Evolutionary conservation across 331 rosid genomes (phyloP).

Genomic region (Ulmus americana): DNA sequence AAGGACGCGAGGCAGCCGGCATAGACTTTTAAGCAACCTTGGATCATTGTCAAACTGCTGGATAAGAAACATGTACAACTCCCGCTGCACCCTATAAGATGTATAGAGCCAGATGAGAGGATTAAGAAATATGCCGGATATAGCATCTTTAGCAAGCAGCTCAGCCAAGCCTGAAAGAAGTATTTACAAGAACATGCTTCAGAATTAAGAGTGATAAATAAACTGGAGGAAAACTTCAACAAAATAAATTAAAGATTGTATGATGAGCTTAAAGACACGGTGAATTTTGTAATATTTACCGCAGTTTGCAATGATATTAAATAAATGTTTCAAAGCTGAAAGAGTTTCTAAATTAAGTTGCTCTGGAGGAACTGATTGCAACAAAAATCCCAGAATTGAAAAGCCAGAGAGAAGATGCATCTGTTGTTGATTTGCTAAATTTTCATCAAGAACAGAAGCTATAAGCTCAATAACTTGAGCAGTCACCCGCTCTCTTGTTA

Average conservation of each 20-base stretch:
- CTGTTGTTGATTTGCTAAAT: slow-evolving; percentile 87
- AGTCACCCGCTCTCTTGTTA: slow-evolving; percentile 46
- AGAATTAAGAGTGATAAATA: slow-evolving; percentile 1
- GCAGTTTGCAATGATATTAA: slow-evolving; percentile 63
- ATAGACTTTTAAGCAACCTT: slow-evolving; percentile 66
- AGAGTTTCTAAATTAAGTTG: slow-evolving; percentile 82
- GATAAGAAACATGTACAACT: slow-evolving; percentile 87
- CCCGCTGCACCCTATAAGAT: slow-evolving; percentile 78
- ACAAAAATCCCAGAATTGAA: slow-evolving; percentile 84
- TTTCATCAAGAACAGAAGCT: slow-evolving; percentile 87
- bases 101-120: slow-evolving; percentile 82
- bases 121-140: slow-evolving; percentile 78
- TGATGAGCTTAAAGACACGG: slow-evolving; percentile 23
- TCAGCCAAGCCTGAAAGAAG: slow-evolving; percentile 59
- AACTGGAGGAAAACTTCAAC: slow-evolving; percentile 6
- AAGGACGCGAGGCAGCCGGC: slow-evolving; percentile 80
- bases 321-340: slow-evolving; percentile 72
- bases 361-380: slow-evolving; percentile 79
- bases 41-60: slow-evolving; percentile 93
- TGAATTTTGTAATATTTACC: slow-evolving; percentile 36
- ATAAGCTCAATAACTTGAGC: slow-evolving; percentile 85
- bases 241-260: not conserved
- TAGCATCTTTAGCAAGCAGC: slow-evolving; percentile 74
- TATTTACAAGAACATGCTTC: slow-evolving; percentile 10
- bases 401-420: slow-evolving; percentile 96